Percentiles rank a stretch among this genome's conserved stretches.
These are phyloP conservation scores for Solanum paucissectum DNA, from an alignment of 257 asterid genomes.

Conservation along the genomic window DNA sequence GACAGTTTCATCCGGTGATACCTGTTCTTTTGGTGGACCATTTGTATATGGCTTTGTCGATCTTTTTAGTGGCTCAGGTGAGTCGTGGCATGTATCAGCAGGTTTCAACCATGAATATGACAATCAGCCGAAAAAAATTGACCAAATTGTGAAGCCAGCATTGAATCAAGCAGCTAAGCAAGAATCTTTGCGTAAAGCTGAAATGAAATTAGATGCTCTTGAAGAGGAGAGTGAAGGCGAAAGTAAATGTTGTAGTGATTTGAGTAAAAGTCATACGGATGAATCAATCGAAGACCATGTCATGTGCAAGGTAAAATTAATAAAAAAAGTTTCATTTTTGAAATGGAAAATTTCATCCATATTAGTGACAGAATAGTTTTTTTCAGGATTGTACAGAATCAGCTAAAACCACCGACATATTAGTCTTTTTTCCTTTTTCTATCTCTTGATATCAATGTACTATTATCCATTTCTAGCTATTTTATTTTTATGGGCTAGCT, in stretches of 20 bases:
- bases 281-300: constrained; percentile 37
- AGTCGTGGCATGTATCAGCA: constrained; percentile 51
- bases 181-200: constrained; percentile 19
- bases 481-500: not conserved
- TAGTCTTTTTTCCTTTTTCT: not conserved
- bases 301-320: constrained; percentile 28
- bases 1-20: constrained; percentile 23
- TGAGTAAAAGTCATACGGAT: constrained; percentile 27
- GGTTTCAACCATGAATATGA: constrained; percentile 25
- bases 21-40: constrained; percentile 41
- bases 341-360: not conserved
- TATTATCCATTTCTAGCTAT: not conserved
- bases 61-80: constrained; percentile 94
- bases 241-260: constrained; percentile 33
- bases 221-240: constrained; percentile 75
- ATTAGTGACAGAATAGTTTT: not conserved
- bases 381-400: not conserved
- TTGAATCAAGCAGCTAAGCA: constrained; percentile 32
- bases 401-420: not conserved
- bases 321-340: not conserved
- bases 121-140: constrained; percentile 26
- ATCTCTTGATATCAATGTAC: not conserved
- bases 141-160: constrained; percentile 31
- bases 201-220: constrained; percentile 42
- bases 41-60: constrained; percentile 67